Evolutionary conservation across 345 rosid genomes (phyloP).

Genomic region (Bruguiera parviflora): DNA sequence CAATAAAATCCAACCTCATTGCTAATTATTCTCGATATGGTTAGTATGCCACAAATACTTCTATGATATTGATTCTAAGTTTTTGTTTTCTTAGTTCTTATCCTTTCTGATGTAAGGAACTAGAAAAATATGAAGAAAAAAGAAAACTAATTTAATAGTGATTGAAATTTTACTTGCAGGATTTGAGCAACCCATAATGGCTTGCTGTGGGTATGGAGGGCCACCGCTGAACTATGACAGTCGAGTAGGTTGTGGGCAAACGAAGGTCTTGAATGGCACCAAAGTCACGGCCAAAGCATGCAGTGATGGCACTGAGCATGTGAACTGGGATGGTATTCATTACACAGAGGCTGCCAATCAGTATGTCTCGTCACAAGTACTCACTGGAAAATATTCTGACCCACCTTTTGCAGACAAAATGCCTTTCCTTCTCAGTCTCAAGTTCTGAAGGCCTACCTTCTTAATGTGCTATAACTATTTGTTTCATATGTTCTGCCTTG

Average conservation of each 20-base stretch:
- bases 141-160: neutral
- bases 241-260: slow-evolving; percentile 70
- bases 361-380: slow-evolving; percentile 64
- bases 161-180: slow-evolving; percentile 43
- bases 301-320: slow-evolving; percentile 70
- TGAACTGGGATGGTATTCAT: slow-evolving; percentile 96
- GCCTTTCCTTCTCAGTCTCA: slow-evolving; percentile 74
- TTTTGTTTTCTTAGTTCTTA: no score
- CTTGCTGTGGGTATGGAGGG: slow-evolving; percentile 95
- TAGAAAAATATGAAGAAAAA: neutral
- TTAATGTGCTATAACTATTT: slow-evolving; percentile 12
- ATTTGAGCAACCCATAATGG: slow-evolving; percentile 84
- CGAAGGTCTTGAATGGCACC: slow-evolving; percentile 66
- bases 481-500: slow-evolving; percentile 9
- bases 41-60: slow-evolving; percentile 25
- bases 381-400: slow-evolving; percentile 79
- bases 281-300: slow-evolving; percentile 65
- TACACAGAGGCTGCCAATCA: slow-evolving; percentile 89
- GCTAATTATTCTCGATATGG: slow-evolving; percentile 74
- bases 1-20: slow-evolving; percentile 67
- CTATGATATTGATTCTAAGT: neutral
- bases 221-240: slow-evolving; percentile 76
- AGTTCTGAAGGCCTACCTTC: slow-evolving; percentile 44
- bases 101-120: neutral
- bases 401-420: slow-evolving; percentile 78